Evolutionary conservation across 164 flowering plant species (phyloP).

Genomic region (Piper longum): DNA sequence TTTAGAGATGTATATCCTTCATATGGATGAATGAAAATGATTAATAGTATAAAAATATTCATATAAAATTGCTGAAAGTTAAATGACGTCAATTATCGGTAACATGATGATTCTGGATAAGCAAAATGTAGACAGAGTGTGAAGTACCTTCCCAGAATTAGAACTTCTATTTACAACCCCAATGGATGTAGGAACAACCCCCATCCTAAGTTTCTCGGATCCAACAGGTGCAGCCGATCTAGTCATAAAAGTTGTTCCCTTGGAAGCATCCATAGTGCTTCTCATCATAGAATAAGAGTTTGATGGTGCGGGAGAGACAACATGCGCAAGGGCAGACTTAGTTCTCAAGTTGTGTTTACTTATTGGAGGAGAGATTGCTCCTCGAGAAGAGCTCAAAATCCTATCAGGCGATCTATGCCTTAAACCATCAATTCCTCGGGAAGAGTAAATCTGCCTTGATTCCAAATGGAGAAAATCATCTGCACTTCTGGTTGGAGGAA

Average conservation of each 20-base stretch:
- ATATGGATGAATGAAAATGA: too few species aligned
- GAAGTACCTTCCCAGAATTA: slow-evolving; percentile 21
- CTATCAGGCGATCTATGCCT: slow-evolving; percentile 60
- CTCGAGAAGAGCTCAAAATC: slow-evolving; percentile 30
- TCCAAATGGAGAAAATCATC: slow-evolving; percentile 28
- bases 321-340: slow-evolving; percentile 23
- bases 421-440: slow-evolving; percentile 45
- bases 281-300: slow-evolving; percentile 15
- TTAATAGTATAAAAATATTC: too few species aligned
- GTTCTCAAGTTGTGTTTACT: slow-evolving; percentile 21
- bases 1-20: background rate
- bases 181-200: slow-evolving; percentile 18
- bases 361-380: slow-evolving; percentile 39
- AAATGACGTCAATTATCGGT: background rate
- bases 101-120: background rate
- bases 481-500: slow-evolving; percentile 36
- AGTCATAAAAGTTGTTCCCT: slow-evolving; percentile 24
- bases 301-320: slow-evolving; percentile 32
- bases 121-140: background rate
- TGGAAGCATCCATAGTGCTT: slow-evolving; percentile 27
- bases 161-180: slow-evolving; percentile 27
- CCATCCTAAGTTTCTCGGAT: slow-evolving; percentile 27
- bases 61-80: too few species aligned
- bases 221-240: slow-evolving; percentile 24
- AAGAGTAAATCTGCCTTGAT: slow-evolving; percentile 35